These are phyloP conservation scores for Passalora sequoiae DNA, from an alignment of 2,329 filamentous ascomycete species.

Conservation along the genomic window DNA sequence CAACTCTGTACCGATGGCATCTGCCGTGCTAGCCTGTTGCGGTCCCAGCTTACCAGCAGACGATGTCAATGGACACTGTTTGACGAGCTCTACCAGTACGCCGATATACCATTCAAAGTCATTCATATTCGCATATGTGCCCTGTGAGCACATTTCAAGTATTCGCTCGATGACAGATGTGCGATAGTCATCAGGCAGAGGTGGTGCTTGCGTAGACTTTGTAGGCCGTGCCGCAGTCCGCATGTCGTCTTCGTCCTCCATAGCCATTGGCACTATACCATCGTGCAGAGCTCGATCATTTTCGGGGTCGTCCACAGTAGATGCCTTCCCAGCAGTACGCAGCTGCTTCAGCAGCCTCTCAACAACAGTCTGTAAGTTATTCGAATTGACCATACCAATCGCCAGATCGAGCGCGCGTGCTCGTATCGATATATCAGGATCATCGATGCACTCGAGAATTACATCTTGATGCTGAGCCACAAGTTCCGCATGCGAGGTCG, in stretches of 20 bases:
- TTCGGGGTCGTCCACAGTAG: conserved; percentile 41
- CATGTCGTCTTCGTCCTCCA: conserved; percentile 54
- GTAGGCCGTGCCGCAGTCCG: conserved; percentile 51
- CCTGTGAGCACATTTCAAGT: conserved; percentile 79
- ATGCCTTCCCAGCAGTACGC: conserved; percentile 56
- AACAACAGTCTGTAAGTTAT: conserved; percentile 79
- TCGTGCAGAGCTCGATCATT: conserved; percentile 44
- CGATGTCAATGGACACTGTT: conserved; percentile 53
- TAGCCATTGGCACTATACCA: conserved; percentile 46
- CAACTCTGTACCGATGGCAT: conserved; percentile 75
- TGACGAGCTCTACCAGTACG: conserved; percentile 77
- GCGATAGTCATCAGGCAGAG: conserved; percentile 80
- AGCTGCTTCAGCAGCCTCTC: conserved; percentile 84
- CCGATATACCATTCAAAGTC: conserved; percentile 99
- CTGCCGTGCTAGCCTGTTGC: conserved; percentile 49
- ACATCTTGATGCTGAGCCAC: conserved; percentile 93
- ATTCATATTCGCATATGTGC: conserved; percentile 76
- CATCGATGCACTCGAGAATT: conserved; percentile 93
- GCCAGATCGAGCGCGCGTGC: conserved; percentile 88
- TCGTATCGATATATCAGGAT: conserved; percentile 90
- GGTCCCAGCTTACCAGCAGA: conserved; percentile 15
- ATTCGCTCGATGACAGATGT: conserved; percentile 77
- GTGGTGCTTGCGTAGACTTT: conserved; percentile 48
- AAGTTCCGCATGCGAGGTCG: conserved; percentile 77
- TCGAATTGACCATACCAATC: conserved; percentile 85